Conservation (phyloP, 2,329 filamentous ascomycete genomes). For the Monosporascus cannonballus region DNA sequence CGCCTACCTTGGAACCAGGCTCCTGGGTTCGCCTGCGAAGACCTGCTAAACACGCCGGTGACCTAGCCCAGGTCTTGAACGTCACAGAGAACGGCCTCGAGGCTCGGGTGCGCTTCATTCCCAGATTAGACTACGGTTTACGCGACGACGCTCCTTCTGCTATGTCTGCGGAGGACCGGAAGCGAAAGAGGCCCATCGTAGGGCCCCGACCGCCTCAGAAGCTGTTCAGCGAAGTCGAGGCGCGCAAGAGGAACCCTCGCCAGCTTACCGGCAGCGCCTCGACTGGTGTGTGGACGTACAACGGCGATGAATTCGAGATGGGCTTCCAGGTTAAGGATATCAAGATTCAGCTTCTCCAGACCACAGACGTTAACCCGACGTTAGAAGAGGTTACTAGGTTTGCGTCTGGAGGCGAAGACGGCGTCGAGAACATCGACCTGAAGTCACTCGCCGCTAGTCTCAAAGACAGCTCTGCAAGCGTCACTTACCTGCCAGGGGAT, state of each 20-base stretch:
- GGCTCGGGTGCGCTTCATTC: constrained; percentile 80
- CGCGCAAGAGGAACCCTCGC: constrained; percentile 75
- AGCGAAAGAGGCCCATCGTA: constrained; percentile 69
- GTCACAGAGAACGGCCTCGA: constrained; percentile 91
- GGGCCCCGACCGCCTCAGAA: constrained; percentile 76
- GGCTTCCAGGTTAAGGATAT: constrained; percentile 93
- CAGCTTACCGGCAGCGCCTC: constrained; percentile 62
- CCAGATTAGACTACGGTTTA: constrained; percentile 84
- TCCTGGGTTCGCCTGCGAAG: constrained; percentile 87
- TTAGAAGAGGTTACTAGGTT: constrained; percentile 96
- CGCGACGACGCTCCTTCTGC: constrained; percentile 62
- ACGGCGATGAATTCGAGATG: constrained; percentile 83
- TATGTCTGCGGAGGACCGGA: constrained; percentile 48
- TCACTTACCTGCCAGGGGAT: constrained; percentile 86
- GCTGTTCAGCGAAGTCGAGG: constrained; percentile 88
- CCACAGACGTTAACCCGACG: constrained; percentile 85
- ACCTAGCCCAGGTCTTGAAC: constrained; percentile 86
- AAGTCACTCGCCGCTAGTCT: constrained; percentile 85
- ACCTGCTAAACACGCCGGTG: constrained; percentile 74
- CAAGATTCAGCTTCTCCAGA: constrained; percentile 79
- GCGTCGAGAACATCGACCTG: constrained; percentile 88
- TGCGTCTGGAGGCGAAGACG: constrained; percentile 80
- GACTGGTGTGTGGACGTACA: constrained; percentile 77
- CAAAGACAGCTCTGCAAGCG: constrained; percentile 74
- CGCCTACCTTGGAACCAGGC: constrained; percentile 74